Percentiles rank a stretch among this genome's conserved stretches.
Conservation (phyloP, 805 yeast genomes). For the Starmerella vaccinii region DNA sequence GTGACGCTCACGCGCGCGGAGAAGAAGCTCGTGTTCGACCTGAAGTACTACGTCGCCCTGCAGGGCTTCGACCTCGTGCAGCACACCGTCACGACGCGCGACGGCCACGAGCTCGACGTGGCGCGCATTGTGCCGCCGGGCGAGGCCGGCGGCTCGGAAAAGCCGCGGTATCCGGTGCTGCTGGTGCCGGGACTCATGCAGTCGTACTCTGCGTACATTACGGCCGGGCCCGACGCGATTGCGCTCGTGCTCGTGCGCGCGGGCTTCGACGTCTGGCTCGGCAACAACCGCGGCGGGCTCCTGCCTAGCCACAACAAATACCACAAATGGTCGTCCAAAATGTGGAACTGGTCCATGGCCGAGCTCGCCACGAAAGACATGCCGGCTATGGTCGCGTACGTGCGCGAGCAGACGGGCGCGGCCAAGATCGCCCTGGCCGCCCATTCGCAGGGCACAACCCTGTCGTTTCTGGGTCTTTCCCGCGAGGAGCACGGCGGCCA, state of each 20-base stretch:
- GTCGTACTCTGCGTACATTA: constrained; percentile 73
- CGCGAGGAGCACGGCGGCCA: constrained; percentile 31
- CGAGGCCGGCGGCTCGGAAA: constrained; percentile 8
- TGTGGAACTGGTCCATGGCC: constrained; percentile 93
- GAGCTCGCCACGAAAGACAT: constrained; percentile 74
- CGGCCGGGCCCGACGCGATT: constrained; percentile 71
- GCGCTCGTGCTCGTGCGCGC: constrained; percentile 56
- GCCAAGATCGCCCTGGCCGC: constrained; percentile 50
- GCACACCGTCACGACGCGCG: constrained; percentile 56
- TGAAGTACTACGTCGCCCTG: constrained; percentile 57
- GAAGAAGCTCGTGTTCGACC: constrained; percentile 39
- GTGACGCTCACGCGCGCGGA: constrained; percentile 30
- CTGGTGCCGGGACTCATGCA: constrained; percentile 81
- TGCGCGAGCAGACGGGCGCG: constrained; percentile 35
- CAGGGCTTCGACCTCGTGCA: constrained; percentile 51
- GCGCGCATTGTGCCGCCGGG: constrained; percentile 41
- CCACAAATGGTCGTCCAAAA: constrained; percentile 37
- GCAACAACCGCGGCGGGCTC: constrained; percentile 84
- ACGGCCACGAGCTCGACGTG: constrained; percentile 64
- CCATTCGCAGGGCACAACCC: constrained; percentile 93
- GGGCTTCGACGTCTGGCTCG: constrained; percentile 93
- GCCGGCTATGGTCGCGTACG: constrained; percentile 58
- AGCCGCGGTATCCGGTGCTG: constrained; percentile 51
- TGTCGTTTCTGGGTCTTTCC: constrained; percentile 60
- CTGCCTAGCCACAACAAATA: constrained; percentile 51